phyloP scores from a whole-genome alignment of 2,329 filamentous ascomycete species.

The Alternaria arborescens region DNA sequence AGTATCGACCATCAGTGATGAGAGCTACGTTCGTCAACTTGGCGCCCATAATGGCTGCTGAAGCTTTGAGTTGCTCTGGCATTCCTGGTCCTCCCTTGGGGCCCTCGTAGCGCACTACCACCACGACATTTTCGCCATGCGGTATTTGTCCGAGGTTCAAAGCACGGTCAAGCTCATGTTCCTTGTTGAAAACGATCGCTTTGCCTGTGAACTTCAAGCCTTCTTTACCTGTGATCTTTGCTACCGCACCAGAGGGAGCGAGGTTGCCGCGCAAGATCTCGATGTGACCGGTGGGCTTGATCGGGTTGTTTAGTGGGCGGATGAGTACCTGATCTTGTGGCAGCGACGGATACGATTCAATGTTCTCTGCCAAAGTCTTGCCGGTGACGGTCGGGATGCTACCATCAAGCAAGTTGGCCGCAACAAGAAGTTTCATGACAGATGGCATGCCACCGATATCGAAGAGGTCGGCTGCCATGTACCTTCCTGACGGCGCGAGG shows the following conservation, averaged over 20 bases:
- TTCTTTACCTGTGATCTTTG: conserved; percentile 97
- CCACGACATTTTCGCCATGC: conserved; percentile 80
- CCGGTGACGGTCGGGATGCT: conserved; percentile 83
- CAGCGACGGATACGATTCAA: conserved; percentile 77
- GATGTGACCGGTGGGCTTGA: conserved; percentile 86
- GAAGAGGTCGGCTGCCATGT: conserved; percentile 89
- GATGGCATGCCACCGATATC: conserved; percentile 84
- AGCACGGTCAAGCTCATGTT: conserved; percentile 78
- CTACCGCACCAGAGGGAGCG: conserved; percentile 86
- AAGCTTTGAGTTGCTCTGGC: conserved; percentile 92
- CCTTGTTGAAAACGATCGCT: conserved; percentile 87
- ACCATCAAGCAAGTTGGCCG: conserved; percentile 78
- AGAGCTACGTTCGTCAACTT: conserved; percentile 86
- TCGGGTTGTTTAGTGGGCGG: conserved; percentile 79
- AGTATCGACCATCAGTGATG: conserved; percentile 91
- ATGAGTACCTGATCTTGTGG: conserved; percentile 85
- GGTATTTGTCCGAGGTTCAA: conserved; percentile 75
- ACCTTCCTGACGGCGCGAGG: conserved; percentile 82
- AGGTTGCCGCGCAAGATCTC: conserved; percentile 89
- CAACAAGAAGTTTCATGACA: conserved; percentile 85
- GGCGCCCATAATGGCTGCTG: conserved; percentile 91
- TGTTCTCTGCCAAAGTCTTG: conserved; percentile 82
- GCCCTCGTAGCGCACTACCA: conserved; percentile 92
- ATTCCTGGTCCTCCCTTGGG: conserved; percentile 94
- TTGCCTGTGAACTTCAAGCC: conserved; percentile 82